phyloP scores from a whole-genome alignment of 805 yeast species.

The Zygosaccharomyces rouxii region DNA sequence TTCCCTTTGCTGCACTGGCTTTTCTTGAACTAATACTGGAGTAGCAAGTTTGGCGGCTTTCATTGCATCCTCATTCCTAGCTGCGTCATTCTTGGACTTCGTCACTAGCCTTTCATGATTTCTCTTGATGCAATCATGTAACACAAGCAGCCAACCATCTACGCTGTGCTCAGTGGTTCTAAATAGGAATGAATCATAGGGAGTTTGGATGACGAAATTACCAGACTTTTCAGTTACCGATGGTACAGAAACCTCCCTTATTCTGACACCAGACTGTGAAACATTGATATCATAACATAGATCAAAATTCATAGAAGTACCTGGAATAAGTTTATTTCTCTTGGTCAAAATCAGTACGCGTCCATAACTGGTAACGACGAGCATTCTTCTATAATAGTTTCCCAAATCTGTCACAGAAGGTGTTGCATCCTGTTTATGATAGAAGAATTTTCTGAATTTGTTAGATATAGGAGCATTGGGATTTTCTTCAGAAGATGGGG shows the following conservation, averaged over 20 bases:
- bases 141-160: conserved; percentile 52
- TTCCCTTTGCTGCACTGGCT: neutral
- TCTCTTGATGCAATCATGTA: conserved; percentile 46
- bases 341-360: conserved; percentile 51
- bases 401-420: conserved; percentile 27
- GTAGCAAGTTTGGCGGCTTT: conserved; percentile 22
- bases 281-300: conserved; percentile 52
- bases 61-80: conserved; percentile 14
- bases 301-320: conserved; percentile 38
- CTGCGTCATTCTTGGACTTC: conserved; percentile 12
- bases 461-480: conserved; percentile 21
- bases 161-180: conserved; percentile 51
- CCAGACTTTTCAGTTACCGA: conserved; percentile 31
- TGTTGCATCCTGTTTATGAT: conserved; percentile 17
- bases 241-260: conserved; percentile 53
- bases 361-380: conserved; percentile 60
- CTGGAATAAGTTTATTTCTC: conserved; percentile 35
- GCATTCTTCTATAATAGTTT: conserved; percentile 44
- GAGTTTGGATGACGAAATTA: conserved; percentile 53
- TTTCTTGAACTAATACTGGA: conserved; percentile 8
- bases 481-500: conserved; percentile 9
- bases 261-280: conserved; percentile 46
- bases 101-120: conserved; percentile 46
- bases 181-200: conserved; percentile 50
- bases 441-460: conserved; percentile 29